Conservation (phyloP, 768 basidiomycete genomes). For the Russula sp. region DNA sequence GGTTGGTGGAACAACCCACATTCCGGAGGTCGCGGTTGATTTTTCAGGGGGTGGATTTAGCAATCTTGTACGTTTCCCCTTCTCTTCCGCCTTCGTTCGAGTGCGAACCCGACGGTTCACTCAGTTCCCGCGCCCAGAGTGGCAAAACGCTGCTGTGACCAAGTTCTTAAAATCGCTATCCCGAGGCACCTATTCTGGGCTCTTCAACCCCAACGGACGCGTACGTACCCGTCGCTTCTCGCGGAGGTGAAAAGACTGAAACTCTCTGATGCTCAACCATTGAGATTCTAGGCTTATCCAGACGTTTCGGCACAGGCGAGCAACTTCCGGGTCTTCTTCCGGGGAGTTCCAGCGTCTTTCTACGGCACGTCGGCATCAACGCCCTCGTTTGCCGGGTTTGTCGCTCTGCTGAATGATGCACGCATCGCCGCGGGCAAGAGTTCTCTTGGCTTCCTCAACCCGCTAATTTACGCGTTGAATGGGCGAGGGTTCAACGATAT, state of each 20-base stretch:
- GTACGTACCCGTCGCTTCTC: conserved; percentile 32
- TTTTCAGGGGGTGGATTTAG: conserved; percentile 77
- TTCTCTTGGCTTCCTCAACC: conserved; percentile 64
- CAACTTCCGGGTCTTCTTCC: conserved; percentile 40
- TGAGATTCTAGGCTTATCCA: conserved; percentile 40
- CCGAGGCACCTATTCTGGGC: conserved; percentile 43
- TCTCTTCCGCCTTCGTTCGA: too few relatives aligned
- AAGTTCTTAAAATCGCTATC: conserved; percentile 40
- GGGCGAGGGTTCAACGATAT: conserved; percentile 50
- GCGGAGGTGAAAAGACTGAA: not conserved
- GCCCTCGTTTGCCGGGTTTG: conserved; percentile 52
- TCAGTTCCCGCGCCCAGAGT: conserved; percentile 48
- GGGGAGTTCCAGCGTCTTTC: conserved; percentile 32
- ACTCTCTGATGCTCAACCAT: too few relatives aligned
- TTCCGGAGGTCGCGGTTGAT: conserved; percentile 53
- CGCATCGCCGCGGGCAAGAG: conserved; percentile 38
- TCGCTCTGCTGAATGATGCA: conserved; percentile 45
- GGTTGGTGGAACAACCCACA: conserved; percentile 55
- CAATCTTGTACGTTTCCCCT: conserved; percentile 43
- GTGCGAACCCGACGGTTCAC: not conserved
- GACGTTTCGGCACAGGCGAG: conserved; percentile 53
- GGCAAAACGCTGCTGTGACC: conserved; percentile 43
- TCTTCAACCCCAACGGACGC: conserved; percentile 51
- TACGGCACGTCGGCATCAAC: conserved; percentile 56
- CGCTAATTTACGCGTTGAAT: conserved; percentile 46